Evolutionary conservation across 1,284 basidiomycete genomes (phyloP).

Genomic region (Pseudozyma thailandica): DNA sequence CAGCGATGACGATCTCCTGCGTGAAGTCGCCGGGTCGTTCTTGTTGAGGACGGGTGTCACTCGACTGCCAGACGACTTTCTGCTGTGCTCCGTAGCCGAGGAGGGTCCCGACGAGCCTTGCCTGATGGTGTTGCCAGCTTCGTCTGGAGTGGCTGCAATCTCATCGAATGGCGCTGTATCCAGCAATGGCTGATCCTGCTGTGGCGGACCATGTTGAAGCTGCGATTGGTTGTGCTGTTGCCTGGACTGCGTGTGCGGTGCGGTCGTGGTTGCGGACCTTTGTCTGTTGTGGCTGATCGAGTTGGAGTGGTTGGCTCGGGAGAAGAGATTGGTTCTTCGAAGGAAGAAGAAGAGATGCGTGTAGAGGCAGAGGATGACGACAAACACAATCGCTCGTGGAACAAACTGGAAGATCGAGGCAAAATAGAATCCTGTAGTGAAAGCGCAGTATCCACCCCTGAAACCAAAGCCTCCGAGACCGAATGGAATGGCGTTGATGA

Average conservation of each 20-base stretch:
- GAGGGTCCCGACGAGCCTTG: conserved; percentile 10
- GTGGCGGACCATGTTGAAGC: not conserved
- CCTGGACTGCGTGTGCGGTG: conserved; percentile 7
- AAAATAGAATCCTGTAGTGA: conserved; percentile 40
- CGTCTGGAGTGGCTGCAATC: not conserved
- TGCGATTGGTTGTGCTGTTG: conserved; percentile 4
- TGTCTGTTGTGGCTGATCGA: conserved; percentile 20
- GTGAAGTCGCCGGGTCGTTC: conserved; percentile 16
- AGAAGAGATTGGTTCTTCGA: conserved; percentile 57
- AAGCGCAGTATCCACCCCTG: conserved; percentile 54
- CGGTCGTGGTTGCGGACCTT: conserved; percentile 9
- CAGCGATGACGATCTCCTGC: conserved; percentile 34
- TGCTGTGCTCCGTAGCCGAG: conserved; percentile 24
- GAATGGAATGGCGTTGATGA: conserved; percentile 51
- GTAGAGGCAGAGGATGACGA: conserved; percentile 58
- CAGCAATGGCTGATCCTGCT: conserved; percentile 7
- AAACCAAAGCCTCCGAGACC: conserved; percentile 48
- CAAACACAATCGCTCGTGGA: conserved; percentile 50
- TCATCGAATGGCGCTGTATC: conserved; percentile 1
- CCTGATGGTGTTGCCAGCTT: conserved; percentile 7
- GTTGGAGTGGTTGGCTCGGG: conserved; percentile 27
- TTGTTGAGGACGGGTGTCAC: conserved; percentile 35
- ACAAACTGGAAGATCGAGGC: conserved; percentile 54
- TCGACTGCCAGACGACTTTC: conserved; percentile 26
- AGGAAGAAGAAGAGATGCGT: conserved; percentile 65